These are phyloP conservation scores for Colletotrichum somersetense DNA, from an alignment of 2,329 filamentous ascomycete genomes.

Conservation along the genomic window DNA sequence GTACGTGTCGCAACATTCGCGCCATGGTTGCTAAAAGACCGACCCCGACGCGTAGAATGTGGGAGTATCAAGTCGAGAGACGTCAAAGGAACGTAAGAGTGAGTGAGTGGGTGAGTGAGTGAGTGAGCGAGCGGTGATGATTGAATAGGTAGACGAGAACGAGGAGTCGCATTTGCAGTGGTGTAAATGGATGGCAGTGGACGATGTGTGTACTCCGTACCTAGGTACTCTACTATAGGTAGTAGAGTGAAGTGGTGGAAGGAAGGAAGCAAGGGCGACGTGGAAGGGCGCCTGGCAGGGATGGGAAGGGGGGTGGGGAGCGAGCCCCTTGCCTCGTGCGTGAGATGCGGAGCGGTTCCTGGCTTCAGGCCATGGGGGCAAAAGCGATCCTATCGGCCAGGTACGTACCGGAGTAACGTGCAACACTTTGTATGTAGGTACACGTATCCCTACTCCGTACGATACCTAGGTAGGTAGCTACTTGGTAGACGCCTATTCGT, in stretches of 20 bases:
- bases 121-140: not conserved
- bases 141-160: not conserved
- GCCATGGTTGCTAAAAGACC: not conserved
- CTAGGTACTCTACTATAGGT: too few species aligned
- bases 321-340: slow-evolving; percentile 40
- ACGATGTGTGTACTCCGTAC: too few species aligned
- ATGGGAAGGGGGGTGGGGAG: slow-evolving; percentile 30
- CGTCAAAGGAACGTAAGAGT: too few species aligned
- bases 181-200: not conserved
- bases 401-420: slow-evolving; percentile 18
- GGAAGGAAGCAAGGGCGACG: not conserved
- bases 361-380: slow-evolving; percentile 30
- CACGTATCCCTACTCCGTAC: too few species aligned
- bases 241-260: not conserved
- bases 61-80: not conserved
- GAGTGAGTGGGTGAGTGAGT: not conserved
- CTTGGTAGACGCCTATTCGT: too few species aligned
- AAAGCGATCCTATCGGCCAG: not conserved
- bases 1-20: not conserved
- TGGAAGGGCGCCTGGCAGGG: not conserved
- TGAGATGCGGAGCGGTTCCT: slow-evolving; percentile 39
- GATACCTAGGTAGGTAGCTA: too few species aligned
- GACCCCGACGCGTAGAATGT: not conserved
- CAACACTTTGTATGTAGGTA: too few species aligned
- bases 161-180: not conserved